These are phyloP conservation scores for Volvox carteri DNA, from an alignment of 163 green algal species.

Conservation along the genomic window DNA sequence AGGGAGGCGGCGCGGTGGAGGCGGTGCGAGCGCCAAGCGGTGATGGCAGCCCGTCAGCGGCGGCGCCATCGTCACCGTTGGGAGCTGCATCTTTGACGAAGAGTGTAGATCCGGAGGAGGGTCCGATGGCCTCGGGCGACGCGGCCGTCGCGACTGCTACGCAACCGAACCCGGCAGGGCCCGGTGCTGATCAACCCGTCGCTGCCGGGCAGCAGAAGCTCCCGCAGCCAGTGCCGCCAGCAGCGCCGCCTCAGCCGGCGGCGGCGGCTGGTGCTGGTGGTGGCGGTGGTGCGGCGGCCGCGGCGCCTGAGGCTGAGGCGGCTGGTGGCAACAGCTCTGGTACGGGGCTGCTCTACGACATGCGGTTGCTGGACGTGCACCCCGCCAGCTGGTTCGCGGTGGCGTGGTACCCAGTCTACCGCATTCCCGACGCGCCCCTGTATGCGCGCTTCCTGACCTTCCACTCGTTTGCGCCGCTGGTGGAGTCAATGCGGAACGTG, in stretches of 20 bases:
- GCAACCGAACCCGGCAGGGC: not conserved
- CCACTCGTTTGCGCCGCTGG: conserved; percentile 80
- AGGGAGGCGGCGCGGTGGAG: too few species aligned
- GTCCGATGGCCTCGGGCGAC: not conserved
- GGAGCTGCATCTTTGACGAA: too few species aligned
- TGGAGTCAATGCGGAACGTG: conserved; percentile 61
- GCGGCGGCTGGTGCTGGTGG: not conserved
- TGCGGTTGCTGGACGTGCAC: conserved; percentile 82
- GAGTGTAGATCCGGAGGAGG: too few species aligned
- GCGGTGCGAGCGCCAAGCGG: too few species aligned
- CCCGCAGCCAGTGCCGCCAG: not conserved
- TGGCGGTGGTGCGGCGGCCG: not conserved
- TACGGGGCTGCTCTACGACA: conserved; percentile 63
- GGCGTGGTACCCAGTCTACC: conserved; percentile 90
- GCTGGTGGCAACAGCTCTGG: not conserved
- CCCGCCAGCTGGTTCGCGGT: conserved; percentile 86
- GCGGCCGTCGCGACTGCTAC: too few species aligned
- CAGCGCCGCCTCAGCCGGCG: not conserved
- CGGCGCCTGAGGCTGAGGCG: not conserved
- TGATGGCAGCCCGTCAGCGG: too few species aligned
- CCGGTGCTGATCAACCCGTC: not conserved
- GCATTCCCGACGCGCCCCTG: conserved; percentile 91
- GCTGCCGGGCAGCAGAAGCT: not conserved
- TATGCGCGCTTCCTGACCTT: conserved; percentile 91
- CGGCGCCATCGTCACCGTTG: too few species aligned